Evolutionary conservation across 257 asterid species (phyloP).

Genomic region (Solanum sejunctum): DNA sequence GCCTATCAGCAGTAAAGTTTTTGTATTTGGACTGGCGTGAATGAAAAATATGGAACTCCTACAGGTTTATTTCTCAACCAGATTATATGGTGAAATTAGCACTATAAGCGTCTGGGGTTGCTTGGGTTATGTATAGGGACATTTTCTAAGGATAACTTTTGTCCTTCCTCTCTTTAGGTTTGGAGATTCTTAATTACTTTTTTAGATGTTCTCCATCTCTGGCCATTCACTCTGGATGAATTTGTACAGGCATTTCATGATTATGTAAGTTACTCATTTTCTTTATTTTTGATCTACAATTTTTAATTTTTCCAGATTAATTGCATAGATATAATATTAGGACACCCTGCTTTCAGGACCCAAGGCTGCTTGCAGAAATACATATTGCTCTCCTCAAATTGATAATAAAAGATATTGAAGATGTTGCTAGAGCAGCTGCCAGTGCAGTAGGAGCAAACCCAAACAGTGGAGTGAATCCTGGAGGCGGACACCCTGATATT

Average conservation of each 20-base stretch:
- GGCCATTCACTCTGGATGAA: constrained; percentile 95
- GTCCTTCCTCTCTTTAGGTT: constrained; percentile 26
- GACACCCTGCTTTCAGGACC: constrained; percentile 34
- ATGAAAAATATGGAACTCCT: neutral
- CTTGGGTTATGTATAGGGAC: neutral
- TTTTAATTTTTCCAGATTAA: neutral
- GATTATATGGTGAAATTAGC: neutral
- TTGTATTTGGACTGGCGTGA: neutral
- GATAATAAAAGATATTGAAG: constrained; percentile 76
- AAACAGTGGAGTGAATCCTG: constrained; percentile 36
- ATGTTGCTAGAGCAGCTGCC: constrained; percentile 57
- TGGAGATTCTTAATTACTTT: constrained; percentile 86
- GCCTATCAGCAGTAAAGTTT: neutral
- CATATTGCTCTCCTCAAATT: constrained; percentile 66
- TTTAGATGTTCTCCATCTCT: constrained; percentile 77
- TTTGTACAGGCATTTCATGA: constrained; percentile 70
- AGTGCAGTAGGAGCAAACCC: constrained; percentile 36
- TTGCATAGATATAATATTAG: neutral
- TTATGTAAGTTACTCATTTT: constrained; percentile 29
- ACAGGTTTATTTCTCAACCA: neutral
- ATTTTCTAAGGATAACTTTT: neutral
- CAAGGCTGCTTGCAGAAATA: constrained; percentile 78
- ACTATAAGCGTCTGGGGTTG: neutral
- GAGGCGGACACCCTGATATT: constrained; percentile 72
- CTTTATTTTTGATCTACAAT: neutral